Base-by-base conservation (phyloP, 202 grass and related monocot genomes). In the Zizania palustris region DNA sequence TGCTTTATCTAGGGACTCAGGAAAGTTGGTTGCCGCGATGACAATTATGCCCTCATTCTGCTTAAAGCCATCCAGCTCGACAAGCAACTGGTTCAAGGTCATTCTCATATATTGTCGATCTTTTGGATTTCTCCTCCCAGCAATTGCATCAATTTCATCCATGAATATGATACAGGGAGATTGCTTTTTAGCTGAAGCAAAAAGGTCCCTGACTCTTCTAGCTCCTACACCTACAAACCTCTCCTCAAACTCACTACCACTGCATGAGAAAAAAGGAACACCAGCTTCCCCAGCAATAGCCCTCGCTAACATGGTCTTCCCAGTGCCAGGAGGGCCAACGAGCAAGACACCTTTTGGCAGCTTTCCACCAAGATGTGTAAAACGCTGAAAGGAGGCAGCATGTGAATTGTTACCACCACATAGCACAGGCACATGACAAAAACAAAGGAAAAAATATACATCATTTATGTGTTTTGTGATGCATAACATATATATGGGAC, bases 21-120 rank as follows among this genome's bases (percentile, higher is more conserved):
- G 96, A 62, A 98, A 98, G 66, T 98, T 98, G 15, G 96, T 98
- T 33, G 96, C 91, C 38, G 96, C 91, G 35, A 98, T 98, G 73
- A 98, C 91, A 81, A 98, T 98, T 80, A 98, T 98, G 4, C 96
- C 96, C 16, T 98, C 92, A 39, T 98, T 95, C 80, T 98, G 96
- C 83, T 98, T 98, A 85, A 98, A 95, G 55, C 96, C 96, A 89
- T 98, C 96, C 62, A 98, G 83, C 69, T 98, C 96, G 4, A 98
- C 96, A 37, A 98, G 89, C 82, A 98, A 83, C 64, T 98, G 96
- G 85, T 98, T 98, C 65, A 98, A 81, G 2, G 96, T 98, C 96
- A 95, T 98, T 83, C 95, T 99, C 96, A 99, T 99, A 74, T 99
- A 99, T 63, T 91, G 96, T 70, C 96, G 96, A 80, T 99, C 96